These are phyloP conservation scores for Paecilomyces formosus DNA, from an alignment of 2,329 filamentous ascomycete genomes.

Conservation along the genomic window DNA sequence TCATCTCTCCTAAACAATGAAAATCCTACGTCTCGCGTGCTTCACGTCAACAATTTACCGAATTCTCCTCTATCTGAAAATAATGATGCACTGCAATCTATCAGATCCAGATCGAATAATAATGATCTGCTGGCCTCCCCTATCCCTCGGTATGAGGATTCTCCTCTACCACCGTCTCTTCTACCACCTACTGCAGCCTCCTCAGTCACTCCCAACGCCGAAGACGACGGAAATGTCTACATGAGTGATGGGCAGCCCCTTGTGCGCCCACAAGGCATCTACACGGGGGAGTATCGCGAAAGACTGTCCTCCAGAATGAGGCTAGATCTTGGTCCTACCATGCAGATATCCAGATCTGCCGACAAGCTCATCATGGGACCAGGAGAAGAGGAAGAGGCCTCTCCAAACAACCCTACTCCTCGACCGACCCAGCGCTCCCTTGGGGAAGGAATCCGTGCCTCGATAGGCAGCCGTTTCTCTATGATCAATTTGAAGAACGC, in stretches of 20 bases:
- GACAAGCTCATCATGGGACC: background rate
- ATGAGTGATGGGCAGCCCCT: background rate
- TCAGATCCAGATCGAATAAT: slow-evolving; percentile 5
- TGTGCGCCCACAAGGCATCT: background rate
- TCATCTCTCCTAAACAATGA: no score
- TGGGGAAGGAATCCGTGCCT: background rate
- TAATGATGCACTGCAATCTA: no score
- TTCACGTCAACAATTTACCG: no score
- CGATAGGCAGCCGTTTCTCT: background rate
- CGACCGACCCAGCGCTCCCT: background rate
- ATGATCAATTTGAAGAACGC: background rate
- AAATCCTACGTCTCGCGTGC: no score
- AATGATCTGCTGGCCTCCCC: slow-evolving; percentile 9
- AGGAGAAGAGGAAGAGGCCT: background rate
- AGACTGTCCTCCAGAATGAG: background rate
- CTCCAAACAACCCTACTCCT: no score
- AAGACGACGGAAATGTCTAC: background rate
- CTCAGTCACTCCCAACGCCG: background rate
- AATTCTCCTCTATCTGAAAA: no score
- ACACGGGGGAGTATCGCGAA: background rate
- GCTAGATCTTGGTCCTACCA: background rate
- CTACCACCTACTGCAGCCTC: background rate
- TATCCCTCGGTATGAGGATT: background rate
- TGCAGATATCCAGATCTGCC: background rate
- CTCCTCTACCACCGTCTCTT: background rate